These are phyloP conservation scores for Guyanaporus albipodus DNA, from an alignment of 768 basidiomycete species.

Conservation along the genomic window DNA sequence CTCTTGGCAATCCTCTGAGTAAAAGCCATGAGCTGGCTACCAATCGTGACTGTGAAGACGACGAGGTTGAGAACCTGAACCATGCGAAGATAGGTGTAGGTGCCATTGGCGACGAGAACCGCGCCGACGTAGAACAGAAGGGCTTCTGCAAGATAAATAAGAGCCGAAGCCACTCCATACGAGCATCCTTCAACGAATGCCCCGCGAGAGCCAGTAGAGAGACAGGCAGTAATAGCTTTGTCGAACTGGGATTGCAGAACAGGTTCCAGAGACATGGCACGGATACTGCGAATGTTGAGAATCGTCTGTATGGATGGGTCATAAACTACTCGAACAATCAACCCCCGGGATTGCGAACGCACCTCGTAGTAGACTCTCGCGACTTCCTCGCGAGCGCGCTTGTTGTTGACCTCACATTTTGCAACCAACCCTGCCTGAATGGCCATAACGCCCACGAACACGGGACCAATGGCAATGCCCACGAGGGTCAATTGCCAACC, in stretches of 20 bases:
- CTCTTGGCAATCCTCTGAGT: constrained; percentile 84
- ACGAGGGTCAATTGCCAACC: constrained; percentile 95
- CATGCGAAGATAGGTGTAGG: constrained; percentile 86
- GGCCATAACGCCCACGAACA: constrained; percentile 74
- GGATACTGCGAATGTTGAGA: constrained; percentile 79
- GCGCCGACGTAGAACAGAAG: constrained; percentile 90
- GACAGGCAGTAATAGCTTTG: constrained; percentile 53
- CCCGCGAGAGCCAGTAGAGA: constrained; percentile 66
- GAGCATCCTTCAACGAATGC: constrained; percentile 87
- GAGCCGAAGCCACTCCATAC: constrained; percentile 71
- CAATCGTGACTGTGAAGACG: constrained; percentile 90
- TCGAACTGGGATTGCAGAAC: constrained; percentile 72
- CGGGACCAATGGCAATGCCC: constrained; percentile 80
- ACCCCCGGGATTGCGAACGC: constrained; percentile 25
- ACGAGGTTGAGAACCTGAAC: constrained; percentile 88
- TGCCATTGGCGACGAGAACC: constrained; percentile 73
- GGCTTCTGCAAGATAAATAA: constrained; percentile 89
- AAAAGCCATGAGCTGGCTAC: constrained; percentile 88
- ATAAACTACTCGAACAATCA: background rate
- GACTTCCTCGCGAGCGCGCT: constrained; percentile 81
- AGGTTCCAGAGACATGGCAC: constrained; percentile 79
- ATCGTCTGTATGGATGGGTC: constrained; percentile 47
- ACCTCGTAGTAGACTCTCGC: constrained; percentile 85
- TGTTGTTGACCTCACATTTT: constrained; percentile 73
- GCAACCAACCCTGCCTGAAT: constrained; percentile 70